These are phyloP conservation scores for Arabidopsis arenosa DNA, from an alignment of 345 rosid genomes.

Conservation along the genomic window DNA sequence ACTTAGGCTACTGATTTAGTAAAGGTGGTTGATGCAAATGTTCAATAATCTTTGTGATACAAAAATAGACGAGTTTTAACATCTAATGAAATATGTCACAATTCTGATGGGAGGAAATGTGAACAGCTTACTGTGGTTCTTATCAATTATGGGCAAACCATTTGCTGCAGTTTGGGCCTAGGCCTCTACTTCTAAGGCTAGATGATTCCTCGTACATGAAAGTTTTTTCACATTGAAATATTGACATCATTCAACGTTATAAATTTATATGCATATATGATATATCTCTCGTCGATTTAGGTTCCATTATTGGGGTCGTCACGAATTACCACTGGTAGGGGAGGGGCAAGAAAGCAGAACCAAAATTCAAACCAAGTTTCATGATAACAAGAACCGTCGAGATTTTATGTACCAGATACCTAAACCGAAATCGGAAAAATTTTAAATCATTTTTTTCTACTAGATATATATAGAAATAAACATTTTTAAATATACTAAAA, in stretches of 20 bases:
- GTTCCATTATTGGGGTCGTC: neutral
- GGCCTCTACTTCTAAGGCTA: neutral
- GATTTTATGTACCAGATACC: neutral
- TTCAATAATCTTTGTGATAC: neutral
- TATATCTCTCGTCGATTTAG: neutral
- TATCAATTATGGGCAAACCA: neutral
- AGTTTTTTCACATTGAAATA: neutral
- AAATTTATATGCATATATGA: neutral
- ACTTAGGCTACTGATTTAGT: too few relatives aligned
- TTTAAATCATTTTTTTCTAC: neutral
- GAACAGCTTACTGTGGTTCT: neutral
- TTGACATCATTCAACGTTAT: neutral
- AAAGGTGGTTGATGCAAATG: neutral
- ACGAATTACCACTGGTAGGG: neutral
- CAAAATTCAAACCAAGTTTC: neutral
- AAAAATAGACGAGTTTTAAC: too few relatives aligned
- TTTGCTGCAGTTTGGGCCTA: conserved; percentile 4
- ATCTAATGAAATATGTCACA: neutral
- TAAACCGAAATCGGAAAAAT: neutral
- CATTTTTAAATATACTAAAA: neutral
- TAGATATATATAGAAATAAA: neutral
- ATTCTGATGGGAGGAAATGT: neutral
- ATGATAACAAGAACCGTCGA: neutral
- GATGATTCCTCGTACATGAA: neutral
- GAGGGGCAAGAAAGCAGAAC: neutral